Percentiles rank a stretch among this genome's conserved stretches.
phyloP scores from a whole-genome alignment of 345 rosid genomes.

The Salix exigua region DNA sequence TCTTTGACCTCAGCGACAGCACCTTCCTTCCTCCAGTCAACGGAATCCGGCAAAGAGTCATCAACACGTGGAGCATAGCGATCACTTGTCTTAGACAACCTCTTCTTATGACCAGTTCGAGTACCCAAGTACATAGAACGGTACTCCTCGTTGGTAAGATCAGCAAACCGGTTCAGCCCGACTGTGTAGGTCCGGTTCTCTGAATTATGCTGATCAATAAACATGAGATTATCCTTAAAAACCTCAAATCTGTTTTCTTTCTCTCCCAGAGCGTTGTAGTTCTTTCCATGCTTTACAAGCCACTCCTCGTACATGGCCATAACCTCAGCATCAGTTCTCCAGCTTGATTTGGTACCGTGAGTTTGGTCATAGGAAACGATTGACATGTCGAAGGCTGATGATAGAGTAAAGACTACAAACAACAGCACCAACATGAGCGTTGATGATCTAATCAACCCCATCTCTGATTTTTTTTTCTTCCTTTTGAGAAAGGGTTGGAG shows the following conservation, averaged over 20 bases:
- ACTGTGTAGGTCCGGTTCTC: slow-evolving; percentile 53
- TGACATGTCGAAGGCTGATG: slow-evolving; percentile 75
- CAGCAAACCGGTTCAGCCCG: slow-evolving; percentile 86
- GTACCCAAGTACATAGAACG: slow-evolving; percentile 63
- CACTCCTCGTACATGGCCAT: slow-evolving; percentile 62
- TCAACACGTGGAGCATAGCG: slow-evolving; percentile 57
- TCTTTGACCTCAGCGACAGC: slow-evolving; percentile 80
- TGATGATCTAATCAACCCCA: slow-evolving; percentile 38
- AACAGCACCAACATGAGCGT: slow-evolving; percentile 26
- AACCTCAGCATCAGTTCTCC: slow-evolving; percentile 70
- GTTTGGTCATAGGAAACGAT: slow-evolving; percentile 61
- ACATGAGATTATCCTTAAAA: slow-evolving; percentile 79
- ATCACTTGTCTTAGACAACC: slow-evolving; percentile 39
- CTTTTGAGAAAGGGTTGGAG: neutral
- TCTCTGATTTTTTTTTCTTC: neutral
- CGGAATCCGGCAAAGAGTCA: slow-evolving; percentile 58
- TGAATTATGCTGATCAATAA: slow-evolving; percentile 72
- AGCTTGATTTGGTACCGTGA: slow-evolving; percentile 36
- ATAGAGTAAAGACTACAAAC: slow-evolving; percentile 36
- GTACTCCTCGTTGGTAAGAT: slow-evolving; percentile 89
- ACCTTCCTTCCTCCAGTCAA: slow-evolving; percentile 83
- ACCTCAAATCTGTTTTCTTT: slow-evolving; percentile 69
- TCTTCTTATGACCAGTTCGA: slow-evolving; percentile 37
- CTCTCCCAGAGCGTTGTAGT: slow-evolving; percentile 56
- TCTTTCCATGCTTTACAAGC: slow-evolving; percentile 65